Conservation (phyloP, 176 grass and related monocot genomes). For the Tuctoria greenei region DNA sequence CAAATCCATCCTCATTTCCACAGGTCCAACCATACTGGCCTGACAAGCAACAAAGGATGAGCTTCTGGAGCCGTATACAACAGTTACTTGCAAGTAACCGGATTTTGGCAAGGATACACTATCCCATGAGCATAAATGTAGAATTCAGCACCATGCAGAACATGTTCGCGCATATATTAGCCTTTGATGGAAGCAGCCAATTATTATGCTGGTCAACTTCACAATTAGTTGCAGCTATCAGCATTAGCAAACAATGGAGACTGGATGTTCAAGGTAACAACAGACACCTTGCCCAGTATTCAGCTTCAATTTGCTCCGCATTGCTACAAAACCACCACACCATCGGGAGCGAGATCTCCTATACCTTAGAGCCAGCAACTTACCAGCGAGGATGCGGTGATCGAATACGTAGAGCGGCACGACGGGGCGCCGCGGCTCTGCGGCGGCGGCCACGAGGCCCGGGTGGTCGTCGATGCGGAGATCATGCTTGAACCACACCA, state of each 20-base stretch:
- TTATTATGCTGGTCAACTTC: neutral
- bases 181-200: neutral
- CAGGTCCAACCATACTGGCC: neutral
- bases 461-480: constrained; percentile 87
- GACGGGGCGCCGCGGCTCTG: constrained; percentile 54
- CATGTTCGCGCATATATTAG: constrained; percentile 9
- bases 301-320: constrained; percentile 9
- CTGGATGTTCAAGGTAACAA: neutral
- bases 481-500: constrained; percentile 99
- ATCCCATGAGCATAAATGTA: neutral
- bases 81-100: neutral
- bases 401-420: constrained; percentile 95
- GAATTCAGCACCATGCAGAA: neutral
- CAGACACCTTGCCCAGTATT: neutral
- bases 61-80: neutral
- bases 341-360: neutral
- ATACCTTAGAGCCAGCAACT: neutral
- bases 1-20: neutral
- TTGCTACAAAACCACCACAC: neutral
- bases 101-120: neutral
- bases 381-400: constrained; percentile 73
- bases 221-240: neutral
- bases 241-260: neutral
- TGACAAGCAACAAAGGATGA: neutral
- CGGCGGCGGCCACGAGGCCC: constrained; percentile 60